Conservation (phyloP, 1,139 yeast genomes). For the Kodamaea derodonti region DNA sequence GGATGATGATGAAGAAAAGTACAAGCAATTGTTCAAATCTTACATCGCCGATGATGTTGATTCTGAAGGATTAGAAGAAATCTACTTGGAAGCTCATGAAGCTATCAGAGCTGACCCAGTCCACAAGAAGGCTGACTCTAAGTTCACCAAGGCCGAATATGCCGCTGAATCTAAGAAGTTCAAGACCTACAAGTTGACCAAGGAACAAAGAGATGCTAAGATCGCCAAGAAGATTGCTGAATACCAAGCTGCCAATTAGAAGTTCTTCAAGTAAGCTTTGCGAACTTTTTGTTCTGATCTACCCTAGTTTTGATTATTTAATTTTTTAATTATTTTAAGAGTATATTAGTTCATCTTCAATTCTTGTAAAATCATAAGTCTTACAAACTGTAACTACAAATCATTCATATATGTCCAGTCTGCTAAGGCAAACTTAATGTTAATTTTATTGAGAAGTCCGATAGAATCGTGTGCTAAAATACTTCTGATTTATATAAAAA, state of each 20-base stretch:
- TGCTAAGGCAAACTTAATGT: too few species aligned
- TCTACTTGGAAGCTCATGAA: slow-evolving; percentile 93
- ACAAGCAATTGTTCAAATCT: slow-evolving; percentile 92
- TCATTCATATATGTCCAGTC: too few species aligned
- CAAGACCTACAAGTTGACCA: slow-evolving; percentile 86
- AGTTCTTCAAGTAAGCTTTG: too few species aligned
- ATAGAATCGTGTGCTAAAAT: too few species aligned
- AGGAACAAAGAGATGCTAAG: slow-evolving; percentile 85
- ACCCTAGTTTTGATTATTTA: too few species aligned
- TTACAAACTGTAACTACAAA: too few species aligned
- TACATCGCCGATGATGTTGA: slow-evolving; percentile 97
- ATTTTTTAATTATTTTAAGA: too few species aligned
- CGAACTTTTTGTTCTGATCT: too few species aligned
- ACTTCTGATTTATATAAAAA: too few species aligned
- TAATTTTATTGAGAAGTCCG: too few species aligned
- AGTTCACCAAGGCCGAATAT: slow-evolving; percentile 96
- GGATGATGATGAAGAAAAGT: slow-evolving; percentile 99
- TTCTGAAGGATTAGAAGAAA: slow-evolving; percentile 94
- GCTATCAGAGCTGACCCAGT: slow-evolving; percentile 95
- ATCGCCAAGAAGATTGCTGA: slow-evolving; percentile 91
- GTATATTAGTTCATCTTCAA: too few species aligned
- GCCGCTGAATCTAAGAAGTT: slow-evolving; percentile 94
- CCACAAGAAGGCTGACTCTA: slow-evolving; percentile 79
- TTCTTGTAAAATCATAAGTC: too few species aligned
- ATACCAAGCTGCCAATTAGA: slow-evolving; percentile 56